Evolutionary conservation across 139 green algal genomes (phyloP).

Genomic region (Auxenochlorella pyrenoidosa): DNA sequence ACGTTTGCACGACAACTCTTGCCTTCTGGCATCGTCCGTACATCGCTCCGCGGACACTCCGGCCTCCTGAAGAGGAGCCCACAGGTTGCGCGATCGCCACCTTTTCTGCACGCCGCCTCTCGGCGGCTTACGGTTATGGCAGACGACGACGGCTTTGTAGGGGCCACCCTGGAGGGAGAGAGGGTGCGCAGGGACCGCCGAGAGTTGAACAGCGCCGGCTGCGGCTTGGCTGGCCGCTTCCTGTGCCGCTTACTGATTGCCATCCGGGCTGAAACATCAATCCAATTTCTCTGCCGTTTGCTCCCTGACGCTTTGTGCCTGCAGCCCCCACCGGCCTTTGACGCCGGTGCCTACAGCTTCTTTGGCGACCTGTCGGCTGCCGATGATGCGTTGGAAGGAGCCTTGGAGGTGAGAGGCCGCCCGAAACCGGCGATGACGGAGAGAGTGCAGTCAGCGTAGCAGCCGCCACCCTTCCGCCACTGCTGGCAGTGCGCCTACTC

Average conservation of each 20-base stretch:
- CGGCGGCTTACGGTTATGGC: not conserved
- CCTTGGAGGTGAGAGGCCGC: constrained; percentile 55
- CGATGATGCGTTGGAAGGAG: constrained; percentile 58
- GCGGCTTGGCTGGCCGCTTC: not conserved
- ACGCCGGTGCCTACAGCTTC: constrained; percentile 63
- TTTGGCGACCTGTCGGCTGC: constrained; percentile 66
- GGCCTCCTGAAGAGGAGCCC: too few species aligned
- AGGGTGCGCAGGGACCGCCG: not conserved
- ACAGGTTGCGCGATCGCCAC: not conserved
- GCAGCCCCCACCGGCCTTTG: constrained; percentile 10
- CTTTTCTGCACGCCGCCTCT: not conserved
- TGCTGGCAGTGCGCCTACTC: too few species aligned
- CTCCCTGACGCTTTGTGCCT: not conserved
- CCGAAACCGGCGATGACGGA: not conserved
- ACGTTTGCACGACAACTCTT: too few species aligned
- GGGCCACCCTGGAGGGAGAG: not conserved
- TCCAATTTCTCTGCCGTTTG: too few species aligned
- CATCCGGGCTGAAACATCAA: too few species aligned
- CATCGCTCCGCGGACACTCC: too few species aligned
- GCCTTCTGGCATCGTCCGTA: too few species aligned
- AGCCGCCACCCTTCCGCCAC: not conserved
- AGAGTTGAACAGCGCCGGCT: not conserved
- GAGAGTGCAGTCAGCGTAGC: not conserved
- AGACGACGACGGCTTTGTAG: constrained; percentile 41
- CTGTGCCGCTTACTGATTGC: too few species aligned